Percentiles rank a stretch among this genome's conserved stretches.
These are phyloP conservation scores for Marasmius oreades DNA, from an alignment of 1,284 basidiomycete genomes.

Conservation along the genomic window DNA sequence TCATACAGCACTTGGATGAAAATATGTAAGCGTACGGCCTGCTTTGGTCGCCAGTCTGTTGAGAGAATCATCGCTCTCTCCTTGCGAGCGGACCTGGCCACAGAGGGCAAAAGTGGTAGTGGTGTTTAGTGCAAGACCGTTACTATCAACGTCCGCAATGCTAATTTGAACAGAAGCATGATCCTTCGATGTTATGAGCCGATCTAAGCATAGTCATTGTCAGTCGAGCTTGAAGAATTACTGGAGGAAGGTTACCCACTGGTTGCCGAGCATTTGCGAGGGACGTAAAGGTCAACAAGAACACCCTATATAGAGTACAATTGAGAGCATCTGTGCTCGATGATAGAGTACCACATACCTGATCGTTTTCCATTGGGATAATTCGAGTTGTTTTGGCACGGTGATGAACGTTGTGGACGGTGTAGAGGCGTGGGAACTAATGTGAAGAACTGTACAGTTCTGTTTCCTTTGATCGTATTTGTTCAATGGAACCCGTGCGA, in stretches of 20 bases:
- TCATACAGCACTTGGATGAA: background rate
- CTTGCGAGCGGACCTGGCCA: constrained; percentile 91
- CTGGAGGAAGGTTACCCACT: constrained; percentile 51
- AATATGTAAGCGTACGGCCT: constrained; percentile 70
- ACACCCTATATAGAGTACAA: constrained; percentile 64
- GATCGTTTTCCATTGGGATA: constrained; percentile 75
- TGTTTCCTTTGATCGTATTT: background rate
- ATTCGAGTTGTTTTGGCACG: constrained; percentile 21
- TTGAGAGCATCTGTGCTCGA: background rate
- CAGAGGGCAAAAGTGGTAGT: constrained; percentile 93
- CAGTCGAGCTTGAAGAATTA: constrained; percentile 3
- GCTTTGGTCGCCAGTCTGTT: constrained; percentile 96
- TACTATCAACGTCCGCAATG: constrained; percentile 92
- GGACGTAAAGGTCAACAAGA: constrained; percentile 99
- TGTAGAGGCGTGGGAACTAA: constrained; percentile 31
- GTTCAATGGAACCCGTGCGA: background rate
- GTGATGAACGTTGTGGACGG: constrained; percentile 21
- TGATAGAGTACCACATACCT: constrained; percentile 40
- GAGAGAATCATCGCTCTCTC: constrained; percentile 95
- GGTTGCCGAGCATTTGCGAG: constrained; percentile 97
- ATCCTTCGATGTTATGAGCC: constrained; percentile 97
- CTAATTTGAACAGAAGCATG: constrained; percentile 98
- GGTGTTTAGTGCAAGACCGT: constrained; percentile 85
- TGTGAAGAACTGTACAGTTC: constrained; percentile 36
- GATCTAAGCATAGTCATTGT: constrained; percentile 50